Conservation (phyloP, 495 filamentous ascomycete species). For the Xylaria longipes region DNA sequence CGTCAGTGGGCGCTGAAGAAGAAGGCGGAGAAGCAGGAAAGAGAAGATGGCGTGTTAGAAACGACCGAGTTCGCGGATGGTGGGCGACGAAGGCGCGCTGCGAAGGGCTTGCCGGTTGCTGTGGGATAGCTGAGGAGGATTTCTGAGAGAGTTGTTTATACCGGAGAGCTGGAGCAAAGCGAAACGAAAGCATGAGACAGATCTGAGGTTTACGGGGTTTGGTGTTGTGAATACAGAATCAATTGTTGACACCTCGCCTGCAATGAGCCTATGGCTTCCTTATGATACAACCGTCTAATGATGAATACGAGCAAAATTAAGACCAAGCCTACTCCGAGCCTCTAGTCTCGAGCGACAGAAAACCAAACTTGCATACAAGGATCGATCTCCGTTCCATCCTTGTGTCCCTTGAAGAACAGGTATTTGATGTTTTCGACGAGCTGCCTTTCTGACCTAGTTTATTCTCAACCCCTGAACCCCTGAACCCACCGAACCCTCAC, state of each 20-base stretch:
- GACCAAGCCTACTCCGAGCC: slow-evolving; percentile 4
- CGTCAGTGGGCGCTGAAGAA: slow-evolving; percentile 51
- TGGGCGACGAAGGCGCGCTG: not conserved
- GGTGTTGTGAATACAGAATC: slow-evolving; percentile 17
- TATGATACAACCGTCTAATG: slow-evolving; percentile 29
- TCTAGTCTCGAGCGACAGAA: slow-evolving; percentile 11
- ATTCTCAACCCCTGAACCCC: slow-evolving; percentile 4
- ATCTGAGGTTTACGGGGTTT: not conserved
- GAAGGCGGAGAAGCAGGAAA: slow-evolving; percentile 41
- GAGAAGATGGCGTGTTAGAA: not conserved
- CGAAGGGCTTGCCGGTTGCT: not conserved
- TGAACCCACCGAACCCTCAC: not conserved
- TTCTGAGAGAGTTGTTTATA: not conserved
- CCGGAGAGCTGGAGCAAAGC: not conserved
- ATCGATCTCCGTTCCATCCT: not conserved
- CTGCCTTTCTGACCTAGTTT: slow-evolving; percentile 4
- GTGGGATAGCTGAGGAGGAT: not conserved
- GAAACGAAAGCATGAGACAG: not conserved
- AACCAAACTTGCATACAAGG: slow-evolving; percentile 13
- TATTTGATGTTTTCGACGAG: slow-evolving; percentile 1
- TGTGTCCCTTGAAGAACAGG: not conserved
- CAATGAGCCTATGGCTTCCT: slow-evolving; percentile 16
- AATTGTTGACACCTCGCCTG: slow-evolving; percentile 24
- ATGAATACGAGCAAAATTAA: slow-evolving; percentile 28
- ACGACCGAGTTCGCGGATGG: not conserved